Conservation (phyloP, 73 alveolate species). For the Paramecium sonneborni region DNA sequence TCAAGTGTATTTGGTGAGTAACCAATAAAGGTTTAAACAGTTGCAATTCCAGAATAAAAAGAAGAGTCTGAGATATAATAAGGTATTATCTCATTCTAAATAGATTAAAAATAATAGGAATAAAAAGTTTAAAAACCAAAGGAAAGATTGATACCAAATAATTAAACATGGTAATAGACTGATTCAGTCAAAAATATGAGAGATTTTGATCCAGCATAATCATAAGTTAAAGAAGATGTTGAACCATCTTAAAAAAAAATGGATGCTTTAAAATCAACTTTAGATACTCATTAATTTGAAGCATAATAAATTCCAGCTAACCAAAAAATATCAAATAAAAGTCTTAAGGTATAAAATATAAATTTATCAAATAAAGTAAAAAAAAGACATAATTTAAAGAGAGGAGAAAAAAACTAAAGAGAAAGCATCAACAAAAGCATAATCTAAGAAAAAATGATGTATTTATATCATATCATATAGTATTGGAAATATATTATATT, state of each 20-base stretch:
- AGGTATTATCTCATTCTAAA: neutral
- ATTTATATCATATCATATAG: neutral
- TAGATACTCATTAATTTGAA: constrained; percentile 38
- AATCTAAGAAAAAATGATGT: neutral
- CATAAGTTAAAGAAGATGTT: constrained; percentile 14
- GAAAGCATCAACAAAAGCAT: neutral
- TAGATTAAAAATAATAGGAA: neutral
- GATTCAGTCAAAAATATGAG: constrained; percentile 43
- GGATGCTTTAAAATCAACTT: constrained; percentile 9
- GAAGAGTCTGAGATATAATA: neutral
- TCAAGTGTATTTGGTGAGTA: constrained; percentile 31
- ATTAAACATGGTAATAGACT: constrained; percentile 51
- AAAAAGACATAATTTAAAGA: neutral
- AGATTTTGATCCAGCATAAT: constrained; percentile 38
- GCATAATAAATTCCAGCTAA: constrained; percentile 35
- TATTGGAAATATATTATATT: neutral
- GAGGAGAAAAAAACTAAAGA: constrained; percentile 20
- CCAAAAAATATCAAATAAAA: constrained; percentile 35
- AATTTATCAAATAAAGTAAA: neutral
- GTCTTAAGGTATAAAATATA: neutral
- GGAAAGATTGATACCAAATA: constrained; percentile 49
- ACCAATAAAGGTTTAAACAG: neutral
- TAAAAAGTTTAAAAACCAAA: constrained; percentile 12
- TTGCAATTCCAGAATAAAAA: neutral
- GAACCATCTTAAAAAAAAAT: constrained; percentile 3